These are phyloP conservation scores for Macrolepiota albuminosa DNA, from an alignment of 768 basidiomycete species.

Conservation along the genomic window DNA sequence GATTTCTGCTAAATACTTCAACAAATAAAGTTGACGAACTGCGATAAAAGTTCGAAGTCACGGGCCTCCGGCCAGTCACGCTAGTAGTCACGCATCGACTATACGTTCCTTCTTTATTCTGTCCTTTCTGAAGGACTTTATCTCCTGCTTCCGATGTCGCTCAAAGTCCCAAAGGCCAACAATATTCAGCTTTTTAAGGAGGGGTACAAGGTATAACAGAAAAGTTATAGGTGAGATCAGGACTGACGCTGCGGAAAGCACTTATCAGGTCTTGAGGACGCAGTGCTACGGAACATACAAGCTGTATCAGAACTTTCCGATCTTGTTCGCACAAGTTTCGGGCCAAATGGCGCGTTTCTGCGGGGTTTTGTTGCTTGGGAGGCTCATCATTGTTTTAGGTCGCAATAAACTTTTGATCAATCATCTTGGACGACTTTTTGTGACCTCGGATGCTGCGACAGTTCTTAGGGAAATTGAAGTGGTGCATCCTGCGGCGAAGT, in stretches of 20 bases:
- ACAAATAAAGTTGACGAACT: too few relatives aligned
- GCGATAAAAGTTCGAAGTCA: too few relatives aligned
- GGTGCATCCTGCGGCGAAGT: conserved; percentile 96
- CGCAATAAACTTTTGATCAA: conserved; percentile 98
- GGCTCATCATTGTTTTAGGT: conserved; percentile 39
- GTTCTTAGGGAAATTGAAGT: conserved; percentile 98
- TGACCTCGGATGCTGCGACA: conserved; percentile 98
- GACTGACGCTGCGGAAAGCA: conserved; percentile 39
- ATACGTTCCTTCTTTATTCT: too few relatives aligned
- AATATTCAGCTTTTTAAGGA: conserved; percentile 95
- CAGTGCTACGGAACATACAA: conserved; percentile 93
- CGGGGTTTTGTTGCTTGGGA: not conserved
- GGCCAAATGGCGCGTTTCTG: conserved; percentile 77
- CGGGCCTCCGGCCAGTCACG: not conserved
- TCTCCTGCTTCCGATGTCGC: conserved; percentile 55
- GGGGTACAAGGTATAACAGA: conserved; percentile 74
- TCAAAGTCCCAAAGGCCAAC: conserved; percentile 89
- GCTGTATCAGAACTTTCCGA: conserved; percentile 94
- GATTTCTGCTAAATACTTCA: too few relatives aligned
- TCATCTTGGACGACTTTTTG: conserved; percentile 91
- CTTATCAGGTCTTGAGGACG: conserved; percentile 89
- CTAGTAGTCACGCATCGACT: not conserved
- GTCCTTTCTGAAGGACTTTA: not conserved
- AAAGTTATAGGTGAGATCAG: not conserved
- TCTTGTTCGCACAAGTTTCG: conserved; percentile 94